phyloP scores from a whole-genome alignment of 179 eudicot species.

The Gypsophila paniculata region DNA sequence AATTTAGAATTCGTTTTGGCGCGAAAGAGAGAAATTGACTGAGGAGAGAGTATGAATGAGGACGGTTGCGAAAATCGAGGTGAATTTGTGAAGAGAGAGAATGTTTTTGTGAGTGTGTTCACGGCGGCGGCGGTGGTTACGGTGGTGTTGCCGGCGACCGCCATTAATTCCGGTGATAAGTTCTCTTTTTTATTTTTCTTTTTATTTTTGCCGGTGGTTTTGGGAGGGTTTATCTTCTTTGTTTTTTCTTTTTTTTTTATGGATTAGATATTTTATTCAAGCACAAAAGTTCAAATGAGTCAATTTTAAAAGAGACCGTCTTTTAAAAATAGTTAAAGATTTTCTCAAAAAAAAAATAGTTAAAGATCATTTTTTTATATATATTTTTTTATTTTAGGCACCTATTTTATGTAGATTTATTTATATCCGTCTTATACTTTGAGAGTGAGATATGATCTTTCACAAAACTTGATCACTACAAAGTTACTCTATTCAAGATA shows the following conservation, averaged over 20 bases:
- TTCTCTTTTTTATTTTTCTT: neutral
- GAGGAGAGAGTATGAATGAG: conserved; percentile 8
- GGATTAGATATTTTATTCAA: too few species aligned
- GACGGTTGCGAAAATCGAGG: neutral
- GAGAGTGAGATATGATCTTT: too few species aligned
- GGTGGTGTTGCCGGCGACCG: conserved; percentile 2
- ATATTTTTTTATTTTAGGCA: too few species aligned
- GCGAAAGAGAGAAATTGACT: conserved; percentile 11
- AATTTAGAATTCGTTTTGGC: conserved; percentile 26
- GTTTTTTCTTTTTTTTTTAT: neutral
- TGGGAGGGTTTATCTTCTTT: conserved; percentile 1
- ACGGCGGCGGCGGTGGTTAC: neutral
- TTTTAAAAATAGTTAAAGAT: too few species aligned
- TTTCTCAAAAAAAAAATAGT: too few species aligned
- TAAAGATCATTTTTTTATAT: too few species aligned
- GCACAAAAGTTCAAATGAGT: too few species aligned
- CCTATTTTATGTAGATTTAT: too few species aligned
- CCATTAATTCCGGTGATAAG: conserved; percentile 11
- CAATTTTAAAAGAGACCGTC: too few species aligned
- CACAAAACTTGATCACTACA: too few species aligned
- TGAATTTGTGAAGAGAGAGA: conserved; percentile 8
- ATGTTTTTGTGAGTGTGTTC: neutral
- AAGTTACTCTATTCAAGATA: too few species aligned
- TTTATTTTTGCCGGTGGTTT: neutral
- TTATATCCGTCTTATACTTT: too few species aligned